Evolutionary conservation across 2,329 filamentous ascomycete species (phyloP), one percentile per base, ranked within the genome.

Genomic region (Epichloe gansuensis): DNA sequence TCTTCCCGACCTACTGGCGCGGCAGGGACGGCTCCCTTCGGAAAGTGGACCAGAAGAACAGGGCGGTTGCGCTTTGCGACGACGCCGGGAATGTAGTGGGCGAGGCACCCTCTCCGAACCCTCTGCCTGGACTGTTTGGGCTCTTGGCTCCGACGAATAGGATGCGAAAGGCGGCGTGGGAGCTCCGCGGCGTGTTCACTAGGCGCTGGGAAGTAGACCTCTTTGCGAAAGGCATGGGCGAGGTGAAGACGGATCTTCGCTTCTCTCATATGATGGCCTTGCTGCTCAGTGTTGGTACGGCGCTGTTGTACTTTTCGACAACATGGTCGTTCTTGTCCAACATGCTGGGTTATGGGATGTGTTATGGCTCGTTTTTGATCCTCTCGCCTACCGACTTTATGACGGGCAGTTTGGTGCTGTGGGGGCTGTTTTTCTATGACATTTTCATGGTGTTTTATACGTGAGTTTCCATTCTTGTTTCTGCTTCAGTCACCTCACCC

Each of bases 391-490:
- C 89, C 0, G 91, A 88, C 0, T 95, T 96, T 63, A 71, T 78
- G 51, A 95, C 87, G 0, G 89, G 89, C 0, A 85, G 84, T 6
- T 67, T 90, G 43, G 82, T 97, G 9, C 74, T 97, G 1, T 71
- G 74, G 9, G 87, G 85, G 0, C 74, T 97, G 1, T 97, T 97
- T 71, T 81, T 95, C 62, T 98, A 98, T 63, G 91, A 98, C 64
- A 91, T 98, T 47, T 82, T 93, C 66, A 89, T 91, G 75, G 87
- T 93, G 5, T 93, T 93, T 64, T 93, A 85, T 64, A 90, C 86
- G 71, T 82, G 64, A 68, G 79, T 74, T n/a, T 5, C 8, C n/a
- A 31, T 31, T 31, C 8, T 31, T n/a, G 2, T 45, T 21, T 13
- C 5, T 25, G 8, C 39, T 44, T 23, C 47, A 13, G 1, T 15